These are phyloP conservation scores for Euphorbia tirucalli DNA, from an alignment of 345 rosid genomes.

Conservation along the genomic window DNA sequence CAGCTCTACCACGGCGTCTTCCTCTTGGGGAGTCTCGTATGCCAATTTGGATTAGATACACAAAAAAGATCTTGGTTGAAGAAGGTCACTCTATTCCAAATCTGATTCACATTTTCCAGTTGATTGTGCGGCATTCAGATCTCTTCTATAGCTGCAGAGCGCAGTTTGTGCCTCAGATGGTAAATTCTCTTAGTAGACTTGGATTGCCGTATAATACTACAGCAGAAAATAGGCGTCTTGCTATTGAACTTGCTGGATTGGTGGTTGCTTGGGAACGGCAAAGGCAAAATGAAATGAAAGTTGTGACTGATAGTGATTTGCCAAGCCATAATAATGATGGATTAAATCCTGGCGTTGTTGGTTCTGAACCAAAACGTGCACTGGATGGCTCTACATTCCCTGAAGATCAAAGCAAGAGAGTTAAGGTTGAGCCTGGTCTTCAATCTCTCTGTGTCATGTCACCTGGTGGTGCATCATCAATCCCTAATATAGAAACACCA, in stretches of 20 bases:
- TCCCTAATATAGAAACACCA: constrained; percentile 88
- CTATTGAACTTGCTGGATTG: constrained; percentile 98
- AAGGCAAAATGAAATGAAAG: constrained; percentile 90
- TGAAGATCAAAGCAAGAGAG: constrained; percentile 83
- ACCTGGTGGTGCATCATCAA: constrained; percentile 86
- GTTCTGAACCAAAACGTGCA: constrained; percentile 69
- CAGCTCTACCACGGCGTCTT: constrained; percentile 90
- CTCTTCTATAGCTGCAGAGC: constrained; percentile 98
- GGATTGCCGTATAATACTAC: constrained; percentile 96
- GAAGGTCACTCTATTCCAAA: constrained; percentile 97
- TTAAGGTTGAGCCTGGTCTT: constrained; percentile 96
- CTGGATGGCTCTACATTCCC: constrained; percentile 70
- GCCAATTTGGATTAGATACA: constrained; percentile 99
- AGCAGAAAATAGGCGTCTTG: constrained; percentile 91
- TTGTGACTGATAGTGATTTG: constrained; percentile 60
- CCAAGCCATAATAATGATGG: constrained; percentile 57
- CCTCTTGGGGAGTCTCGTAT: constrained; percentile 97
- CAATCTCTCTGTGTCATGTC: constrained; percentile 91
- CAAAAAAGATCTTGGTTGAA: constrained; percentile 96
- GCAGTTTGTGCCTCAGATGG: constrained; percentile 99
- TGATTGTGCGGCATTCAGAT: constrained; percentile 95
- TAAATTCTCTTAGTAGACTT: constrained; percentile 94
- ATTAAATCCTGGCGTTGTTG: constrained; percentile 43
- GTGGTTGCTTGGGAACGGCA: constrained; percentile 99
- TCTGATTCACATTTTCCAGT: constrained; percentile 97